phyloP scores from a whole-genome alignment of 441 rosid species.

The Viola pubescens region DNA sequence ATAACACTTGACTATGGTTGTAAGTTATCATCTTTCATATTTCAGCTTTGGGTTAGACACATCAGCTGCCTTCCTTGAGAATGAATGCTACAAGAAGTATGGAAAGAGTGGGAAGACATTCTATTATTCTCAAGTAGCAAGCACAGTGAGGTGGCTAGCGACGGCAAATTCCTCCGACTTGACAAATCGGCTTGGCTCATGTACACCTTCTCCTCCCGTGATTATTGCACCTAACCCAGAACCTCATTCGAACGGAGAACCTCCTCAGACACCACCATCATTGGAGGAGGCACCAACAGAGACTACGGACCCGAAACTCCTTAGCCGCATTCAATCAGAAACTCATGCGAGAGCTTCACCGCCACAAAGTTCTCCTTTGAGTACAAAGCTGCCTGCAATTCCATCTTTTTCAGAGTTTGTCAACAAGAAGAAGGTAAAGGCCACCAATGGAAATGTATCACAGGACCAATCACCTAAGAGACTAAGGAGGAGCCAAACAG shows the following conservation, averaged over 20 bases:
- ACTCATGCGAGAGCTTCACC: conserved; percentile 9
- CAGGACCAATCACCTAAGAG: conserved; percentile 25
- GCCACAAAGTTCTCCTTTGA: conserved; percentile 9
- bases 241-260: conserved; percentile 11
- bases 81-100: conserved; percentile 68
- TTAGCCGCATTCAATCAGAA: conserved; percentile 11
- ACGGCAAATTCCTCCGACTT: conserved; percentile 40
- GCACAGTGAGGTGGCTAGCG: conserved; percentile 76
- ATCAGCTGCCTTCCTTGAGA: conserved; percentile 59
- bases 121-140: conserved; percentile 84
- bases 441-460: conserved; percentile 16
- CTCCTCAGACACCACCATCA: conserved; percentile 16
- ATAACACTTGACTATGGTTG: no score
- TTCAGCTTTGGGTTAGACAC: conserved; percentile 51
- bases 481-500: conserved; percentile 39
- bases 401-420: conserved; percentile 80
- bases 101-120: conserved; percentile 82
- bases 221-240: conserved; percentile 9
- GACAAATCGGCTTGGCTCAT: conserved; percentile 30
- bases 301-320: conserved; percentile 14
- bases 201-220: conserved; percentile 17
- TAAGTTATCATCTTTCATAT: no score
- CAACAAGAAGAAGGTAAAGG: conserved; percentile 35
- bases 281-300: conserved; percentile 21
- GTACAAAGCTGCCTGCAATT: conserved; percentile 41